Evolutionary conservation across 2,329 filamentous ascomycete species (phyloP).

Genomic region (Fusarium sp.): DNA sequence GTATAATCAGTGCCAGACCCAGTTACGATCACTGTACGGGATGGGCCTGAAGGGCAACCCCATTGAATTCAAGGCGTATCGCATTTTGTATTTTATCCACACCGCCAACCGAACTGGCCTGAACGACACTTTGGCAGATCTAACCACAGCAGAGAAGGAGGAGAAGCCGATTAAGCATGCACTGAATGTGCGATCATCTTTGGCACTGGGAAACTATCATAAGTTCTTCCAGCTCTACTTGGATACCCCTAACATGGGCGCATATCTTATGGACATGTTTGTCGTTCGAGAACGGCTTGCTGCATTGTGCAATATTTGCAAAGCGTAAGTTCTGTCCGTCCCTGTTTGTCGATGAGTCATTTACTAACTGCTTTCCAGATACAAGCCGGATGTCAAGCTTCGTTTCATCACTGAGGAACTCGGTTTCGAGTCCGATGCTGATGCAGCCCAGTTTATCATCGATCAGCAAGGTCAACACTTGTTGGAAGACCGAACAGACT

Average conservation of each 20-base stretch:
- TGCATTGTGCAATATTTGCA: conserved; percentile 92
- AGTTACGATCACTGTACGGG: conserved; percentile 90
- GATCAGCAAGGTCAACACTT: conserved; percentile 81
- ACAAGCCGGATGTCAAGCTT: conserved; percentile 89
- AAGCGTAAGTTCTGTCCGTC: conserved; percentile 76
- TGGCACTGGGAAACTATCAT: conserved; percentile 96
- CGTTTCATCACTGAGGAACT: conserved; percentile 96
- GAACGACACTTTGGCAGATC: conserved; percentile 98
- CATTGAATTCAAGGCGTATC: conserved; percentile 98
- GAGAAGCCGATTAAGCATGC: conserved; percentile 89
- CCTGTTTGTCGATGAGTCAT: background rate
- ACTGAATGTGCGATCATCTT: conserved; percentile 86
- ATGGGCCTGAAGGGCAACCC: conserved; percentile 88
- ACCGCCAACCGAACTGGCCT: conserved; percentile 98
- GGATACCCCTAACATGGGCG: conserved; percentile 95
- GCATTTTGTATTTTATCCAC: conserved; percentile 99
- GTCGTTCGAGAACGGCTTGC: conserved; percentile 91
- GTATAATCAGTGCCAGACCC: conserved; percentile 99
- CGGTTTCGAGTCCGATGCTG: conserved; percentile 91
- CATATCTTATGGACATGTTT: conserved; percentile 99
- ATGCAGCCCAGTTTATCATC: conserved; percentile 90
- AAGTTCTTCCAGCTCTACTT: conserved; percentile 97
- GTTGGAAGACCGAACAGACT: conserved; percentile 80
- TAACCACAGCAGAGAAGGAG: conserved; percentile 96
- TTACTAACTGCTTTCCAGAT: conserved; percentile 72